A percentile compares a stretch with the other conserved stretches of the same genome.
Conservation (phyloP, 352 stramenopile species). For the Albugo laibachii region DNA sequence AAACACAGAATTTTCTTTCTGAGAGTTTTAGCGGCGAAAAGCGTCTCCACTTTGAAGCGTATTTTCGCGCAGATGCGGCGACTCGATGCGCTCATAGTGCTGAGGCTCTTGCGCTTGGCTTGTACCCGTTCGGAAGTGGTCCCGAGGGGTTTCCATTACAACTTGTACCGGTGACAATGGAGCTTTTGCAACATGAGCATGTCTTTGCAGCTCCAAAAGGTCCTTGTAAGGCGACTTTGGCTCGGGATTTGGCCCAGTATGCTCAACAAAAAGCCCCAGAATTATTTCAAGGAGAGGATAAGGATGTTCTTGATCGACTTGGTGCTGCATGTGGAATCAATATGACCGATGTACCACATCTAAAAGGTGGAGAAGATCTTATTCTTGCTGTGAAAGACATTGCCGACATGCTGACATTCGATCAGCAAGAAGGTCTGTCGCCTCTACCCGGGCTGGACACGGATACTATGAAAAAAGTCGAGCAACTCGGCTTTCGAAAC, state of each 20-base stretch:
- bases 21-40: conserved; percentile 45
- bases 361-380: conserved; percentile 41
- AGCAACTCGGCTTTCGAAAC: conserved; percentile 57
- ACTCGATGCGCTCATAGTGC: conserved; percentile 68
- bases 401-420: conserved; percentile 69
- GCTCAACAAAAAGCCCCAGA: conserved; percentile 26
- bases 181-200: conserved; percentile 66
- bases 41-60: conserved; percentile 65
- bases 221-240: conserved; percentile 28
- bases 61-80: conserved; percentile 64
- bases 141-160: conserved; percentile 40
- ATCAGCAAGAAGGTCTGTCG: conserved; percentile 37
- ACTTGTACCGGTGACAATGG: conserved; percentile 69
- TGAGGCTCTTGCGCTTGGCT: conserved; percentile 40
- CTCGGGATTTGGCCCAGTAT: conserved; percentile 34
- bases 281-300: conserved; percentile 27
- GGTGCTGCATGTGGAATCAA: conserved; percentile 35
- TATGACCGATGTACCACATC: conserved; percentile 27
- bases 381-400: conserved; percentile 67
- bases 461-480: conserved; percentile 25
- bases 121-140: conserved; percentile 66
- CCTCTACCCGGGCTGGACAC: conserved; percentile 29
- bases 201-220: conserved; percentile 68
- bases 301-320: conserved; percentile 28
- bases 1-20: conserved; percentile 41